phyloP scores from a whole-genome alignment of 116 monocot species.

The Zostera marina region DNA sequence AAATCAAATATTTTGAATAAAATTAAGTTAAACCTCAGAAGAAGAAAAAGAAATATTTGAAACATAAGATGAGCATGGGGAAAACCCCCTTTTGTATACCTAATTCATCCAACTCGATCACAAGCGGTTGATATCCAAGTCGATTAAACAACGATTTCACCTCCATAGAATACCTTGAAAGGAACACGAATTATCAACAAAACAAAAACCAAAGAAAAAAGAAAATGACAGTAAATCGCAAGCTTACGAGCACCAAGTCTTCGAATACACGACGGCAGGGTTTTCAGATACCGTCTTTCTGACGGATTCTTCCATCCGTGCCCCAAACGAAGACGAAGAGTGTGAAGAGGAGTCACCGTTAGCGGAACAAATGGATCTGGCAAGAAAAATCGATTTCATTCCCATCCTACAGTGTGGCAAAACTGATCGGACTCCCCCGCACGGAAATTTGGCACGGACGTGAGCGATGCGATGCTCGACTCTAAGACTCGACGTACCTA shows the following conservation, averaged over 20 bases:
- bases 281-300: conserved; percentile 19
- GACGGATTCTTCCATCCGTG: conserved; percentile 23
- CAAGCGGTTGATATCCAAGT: conserved; percentile 58
- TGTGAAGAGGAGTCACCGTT: background rate
- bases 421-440: too few species aligned
- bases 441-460: background rate
- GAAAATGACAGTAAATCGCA: background rate
- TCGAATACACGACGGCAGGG: conserved; percentile 25
- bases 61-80: background rate
- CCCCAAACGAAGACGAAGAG: conserved; percentile 9
- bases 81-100: conserved; percentile 20
- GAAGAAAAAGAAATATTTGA: background rate
- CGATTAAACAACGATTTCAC: conserved; percentile 83
- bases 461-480: background rate
- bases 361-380: conserved; percentile 1
- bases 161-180: conserved; percentile 83
- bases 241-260: conserved; percentile 35
- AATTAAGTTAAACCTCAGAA: too few species aligned
- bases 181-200: background rate
- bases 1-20: too few species aligned
- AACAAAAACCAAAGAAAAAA: background rate
- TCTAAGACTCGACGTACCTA: background rate
- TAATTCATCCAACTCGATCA: conserved; percentile 74
- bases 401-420: background rate
- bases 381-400: background rate